Percentiles rank a stretch among this genome's conserved stretches.
Evolutionary conservation across 768 basidiomycete genomes (phyloP).

Genomic region (Tylopilus rubrobrunneus): DNA sequence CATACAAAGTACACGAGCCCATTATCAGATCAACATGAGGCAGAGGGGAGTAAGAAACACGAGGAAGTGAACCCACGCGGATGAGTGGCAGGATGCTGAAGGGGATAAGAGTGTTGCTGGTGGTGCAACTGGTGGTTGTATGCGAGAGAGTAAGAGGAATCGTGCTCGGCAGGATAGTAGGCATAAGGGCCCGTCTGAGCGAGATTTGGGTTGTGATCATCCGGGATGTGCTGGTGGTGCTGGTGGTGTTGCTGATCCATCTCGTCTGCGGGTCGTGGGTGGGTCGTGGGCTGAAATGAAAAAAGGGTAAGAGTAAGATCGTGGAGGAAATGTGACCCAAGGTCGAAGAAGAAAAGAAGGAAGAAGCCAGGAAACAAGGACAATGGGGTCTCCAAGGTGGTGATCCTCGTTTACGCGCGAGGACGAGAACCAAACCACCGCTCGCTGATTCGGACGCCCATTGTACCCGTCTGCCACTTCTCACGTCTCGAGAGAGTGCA

Average conservation of each 20-base stretch:
- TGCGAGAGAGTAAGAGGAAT: conserved; percentile 49
- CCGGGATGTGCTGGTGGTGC: conserved; percentile 44
- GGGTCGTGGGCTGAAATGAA: conserved; percentile 34
- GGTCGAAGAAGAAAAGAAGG: conserved; percentile 35
- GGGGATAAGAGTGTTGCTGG: conserved; percentile 47
- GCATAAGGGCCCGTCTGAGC: conserved; percentile 39
- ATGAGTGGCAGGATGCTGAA: conserved; percentile 55
- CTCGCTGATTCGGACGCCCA: conserved; percentile 3
- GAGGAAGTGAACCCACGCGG: conserved; percentile 65
- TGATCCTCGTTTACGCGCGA: conserved; percentile 29
- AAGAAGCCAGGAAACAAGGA: conserved; percentile 27
- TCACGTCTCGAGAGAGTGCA: conserved; percentile 12
- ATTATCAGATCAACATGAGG: conserved; percentile 70
- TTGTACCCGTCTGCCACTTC: conserved; percentile 14
- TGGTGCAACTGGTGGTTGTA: conserved; percentile 47
- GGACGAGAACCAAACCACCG: conserved; percentile 24
- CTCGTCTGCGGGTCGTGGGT: conserved; percentile 36
- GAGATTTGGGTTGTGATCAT: conserved; percentile 45
- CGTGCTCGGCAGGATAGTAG: conserved; percentile 54
- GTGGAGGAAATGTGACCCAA: conserved; percentile 34
- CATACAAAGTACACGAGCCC: conserved; percentile 44
- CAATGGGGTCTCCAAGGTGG: conserved; percentile 21
- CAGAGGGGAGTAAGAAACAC: conserved; percentile 38
- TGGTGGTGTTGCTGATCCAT: conserved; percentile 33
- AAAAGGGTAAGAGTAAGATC: conserved; percentile 27